Evolutionary conservation across 2,329 filamentous ascomycete genomes (phyloP).

Genomic region (Ascosphaera pollenicola): DNA sequence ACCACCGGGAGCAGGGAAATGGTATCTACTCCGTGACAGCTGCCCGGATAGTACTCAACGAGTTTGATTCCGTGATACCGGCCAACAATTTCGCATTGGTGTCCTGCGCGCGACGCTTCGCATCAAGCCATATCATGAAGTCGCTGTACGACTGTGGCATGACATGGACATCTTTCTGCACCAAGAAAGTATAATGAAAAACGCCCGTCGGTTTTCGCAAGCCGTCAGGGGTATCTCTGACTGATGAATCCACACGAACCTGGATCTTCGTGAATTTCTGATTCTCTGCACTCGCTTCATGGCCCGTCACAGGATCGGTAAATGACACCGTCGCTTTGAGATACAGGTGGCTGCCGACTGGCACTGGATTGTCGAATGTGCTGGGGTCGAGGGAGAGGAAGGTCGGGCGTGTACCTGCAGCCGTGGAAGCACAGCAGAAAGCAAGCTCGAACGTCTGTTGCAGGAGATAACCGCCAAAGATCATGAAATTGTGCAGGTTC

Average conservation of each 20-base stretch:
- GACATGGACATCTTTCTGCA: conserved; percentile 41
- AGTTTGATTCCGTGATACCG: conserved; percentile 13
- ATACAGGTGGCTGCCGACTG: conserved; percentile 52
- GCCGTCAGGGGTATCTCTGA: conserved; percentile 49
- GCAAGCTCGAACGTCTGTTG: conserved; percentile 57
- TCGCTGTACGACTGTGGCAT: conserved; percentile 42
- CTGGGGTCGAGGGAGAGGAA: conserved; percentile 53
- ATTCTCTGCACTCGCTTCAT: conserved; percentile 9
- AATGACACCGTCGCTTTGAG: conserved; percentile 51
- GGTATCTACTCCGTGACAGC: conserved; percentile 16
- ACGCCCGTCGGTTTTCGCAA: conserved; percentile 46
- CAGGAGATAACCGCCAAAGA: conserved; percentile 53
- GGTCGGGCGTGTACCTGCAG: conserved; percentile 45
- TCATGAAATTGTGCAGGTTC: conserved; percentile 54
- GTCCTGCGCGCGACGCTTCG: conserved; percentile 31
- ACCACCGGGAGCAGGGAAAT: background rate
- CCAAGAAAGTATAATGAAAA: conserved; percentile 54
- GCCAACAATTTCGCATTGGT: conserved; percentile 22
- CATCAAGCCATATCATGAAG: conserved; percentile 44
- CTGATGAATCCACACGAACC: conserved; percentile 49
- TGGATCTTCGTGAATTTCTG: conserved; percentile 38
- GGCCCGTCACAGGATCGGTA: conserved; percentile 34
- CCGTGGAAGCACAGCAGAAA: conserved; percentile 51
- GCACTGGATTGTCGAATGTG: conserved; percentile 54
- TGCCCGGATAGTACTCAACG: conserved; percentile 14